Percentiles rank a stretch among this genome's conserved stretches.
Conservation (phyloP, 768 basidiomycete genomes). For the Lyophyllum semitale region DNA sequence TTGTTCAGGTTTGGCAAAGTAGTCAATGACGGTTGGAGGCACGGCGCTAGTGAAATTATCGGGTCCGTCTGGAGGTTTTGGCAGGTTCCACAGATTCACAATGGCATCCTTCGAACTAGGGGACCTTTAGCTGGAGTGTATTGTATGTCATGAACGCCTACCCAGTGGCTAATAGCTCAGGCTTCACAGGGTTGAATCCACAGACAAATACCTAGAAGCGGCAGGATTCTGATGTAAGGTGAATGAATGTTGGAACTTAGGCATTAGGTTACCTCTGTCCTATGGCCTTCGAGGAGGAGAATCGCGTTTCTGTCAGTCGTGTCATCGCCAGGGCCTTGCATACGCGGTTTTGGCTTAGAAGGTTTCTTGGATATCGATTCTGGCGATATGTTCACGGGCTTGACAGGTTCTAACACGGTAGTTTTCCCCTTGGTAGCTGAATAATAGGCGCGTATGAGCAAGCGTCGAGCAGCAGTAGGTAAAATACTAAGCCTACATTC, state of each 20-base stretch:
- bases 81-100: constrained; percentile 73
- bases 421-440: constrained; percentile 14
- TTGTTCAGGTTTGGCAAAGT: constrained; percentile 44
- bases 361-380: constrained; percentile 25
- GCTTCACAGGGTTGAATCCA: constrained; percentile 70
- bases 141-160: constrained; percentile 32
- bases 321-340: constrained; percentile 44
- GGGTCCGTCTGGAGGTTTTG: constrained; percentile 35
- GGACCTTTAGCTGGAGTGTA: constrained; percentile 9
- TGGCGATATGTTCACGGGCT: constrained; percentile 9
- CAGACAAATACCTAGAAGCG: constrained; percentile 72
- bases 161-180: constrained; percentile 73
- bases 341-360: constrained; percentile 33
- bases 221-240: neutral
- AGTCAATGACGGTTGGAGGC: constrained; percentile 45
- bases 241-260: neutral
- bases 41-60: constrained; percentile 32
- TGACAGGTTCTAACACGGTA: constrained; percentile 12
- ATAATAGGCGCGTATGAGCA: neutral
- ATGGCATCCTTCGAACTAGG: constrained; percentile 75
- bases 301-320: constrained; percentile 42
- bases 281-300: constrained; percentile 57
- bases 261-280: constrained; percentile 48
- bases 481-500: constrained; percentile 26
- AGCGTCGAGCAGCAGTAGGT: neutral